Base-by-base conservation (phyloP, 768 basidiomycete species). In the Amyloporia xantha region DNA sequence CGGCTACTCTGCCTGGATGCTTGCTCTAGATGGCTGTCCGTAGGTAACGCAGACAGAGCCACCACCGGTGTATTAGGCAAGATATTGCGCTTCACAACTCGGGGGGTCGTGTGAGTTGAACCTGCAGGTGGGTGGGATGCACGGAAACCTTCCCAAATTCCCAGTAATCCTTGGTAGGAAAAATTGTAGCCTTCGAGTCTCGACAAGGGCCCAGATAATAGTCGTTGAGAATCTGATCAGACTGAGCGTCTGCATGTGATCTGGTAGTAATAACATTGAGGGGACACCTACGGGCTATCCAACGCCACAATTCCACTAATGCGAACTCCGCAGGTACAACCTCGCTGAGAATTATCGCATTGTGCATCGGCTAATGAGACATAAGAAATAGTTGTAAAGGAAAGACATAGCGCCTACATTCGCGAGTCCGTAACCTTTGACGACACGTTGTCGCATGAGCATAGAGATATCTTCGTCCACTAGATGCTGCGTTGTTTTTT, bases 131-230 rank as follows among this genome's bases (percentile, higher is more conserved):
- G 47, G 7, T 49, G 49, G 17, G 25, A 50, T 0, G 82, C 67
- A 19, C 68, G 64, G 56, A 89, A 79, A 1, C 88, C 84, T 58
- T 91, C 86, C 89, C 89, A 91, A 47, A 92, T 81, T 2, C 83
- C 82, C 19, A 76, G 67, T 5, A 92, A 62, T 0, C 89, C 90
- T 62, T 86, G 82, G 56, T 82, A 81, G 1, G 85, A 71, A 60
- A 92, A 91, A 58, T 91, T 86, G 54, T 81, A 90, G 2, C 85
- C 86, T 52, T 87, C 75, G 2, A 88, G 55, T 23, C 74, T 68
- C 6, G 82, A 64, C 1, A 77, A 76, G 4, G 85, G 83, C 2
- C 65, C 57, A 39, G 73, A 79, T 1, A 82, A 64, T 9, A 85
- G 68, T 28, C 78, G 77, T 48, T 77, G 77, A 1, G 81, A 78